Base-by-base conservation (phyloP, 805 yeast species). In the Crinitomyces ghanaensis region DNA sequence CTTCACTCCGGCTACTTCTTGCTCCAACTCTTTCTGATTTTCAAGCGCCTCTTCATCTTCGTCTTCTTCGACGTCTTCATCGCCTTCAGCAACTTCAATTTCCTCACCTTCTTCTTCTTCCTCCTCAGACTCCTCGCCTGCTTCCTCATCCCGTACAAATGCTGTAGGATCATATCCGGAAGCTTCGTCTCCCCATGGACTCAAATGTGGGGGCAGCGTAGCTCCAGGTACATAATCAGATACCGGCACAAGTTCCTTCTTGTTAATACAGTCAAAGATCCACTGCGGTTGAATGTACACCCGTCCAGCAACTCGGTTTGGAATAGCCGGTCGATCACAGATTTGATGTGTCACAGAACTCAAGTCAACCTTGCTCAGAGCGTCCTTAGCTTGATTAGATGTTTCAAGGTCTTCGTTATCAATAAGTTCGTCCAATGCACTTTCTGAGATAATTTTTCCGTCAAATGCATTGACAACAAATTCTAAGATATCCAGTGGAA, bases 131-230 rank as follows among this genome's bases (percentile, higher is more conserved):
- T 55, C 74, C 2, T 50, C 74, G 4, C 51, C 74, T 2, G 53
- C 78, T 2, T 51, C 79, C 11, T 59, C 75, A 13, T 51, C 73
- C 11, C 56, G 72, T 2, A 51, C 68, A 11, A 54, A 68, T 20
- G 72, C 78, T 37, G 68, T 74, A 49, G 98, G 97, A 58, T 88
- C 74, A 61, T 91, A 91, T n/a, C n/a, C n/a, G 35, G 77, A 78
- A 48, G 79, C 84, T 30, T 86, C 71, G 62, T 91, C 98, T 47
- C 97, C 97, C 97, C 98, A 91, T 65, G 98, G 98, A 33, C 95
- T 82, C 50, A 91, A 66, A 59, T 91, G 98, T 23, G 98, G 96
- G 28, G 98, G 98, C 43, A 91, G 66, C 4, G 83, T 64, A 61
- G 88, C 96, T 36, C 98, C 98, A 4, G 95, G 95, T 28, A 93